These are phyloP conservation scores for Tritrichomonas musculus DNA, from an alignment of 208 protist species.

Conservation along the genomic window DNA sequence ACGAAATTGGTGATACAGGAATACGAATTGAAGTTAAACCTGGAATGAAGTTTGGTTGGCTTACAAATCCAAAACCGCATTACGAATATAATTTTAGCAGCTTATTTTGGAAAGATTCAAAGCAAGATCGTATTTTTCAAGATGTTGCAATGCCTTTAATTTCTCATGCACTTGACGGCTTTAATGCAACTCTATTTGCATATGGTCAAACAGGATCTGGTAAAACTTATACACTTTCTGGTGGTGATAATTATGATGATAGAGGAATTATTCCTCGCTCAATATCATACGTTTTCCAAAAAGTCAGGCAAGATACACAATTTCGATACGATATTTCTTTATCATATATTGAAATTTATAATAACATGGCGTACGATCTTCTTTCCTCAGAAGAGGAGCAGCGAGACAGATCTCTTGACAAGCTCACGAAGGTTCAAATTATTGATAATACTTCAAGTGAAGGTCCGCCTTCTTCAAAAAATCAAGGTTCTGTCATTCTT, in stretches of 20 bases:
- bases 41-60: not conserved
- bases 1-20: not conserved
- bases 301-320: not conserved
- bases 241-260: constrained; percentile 38
- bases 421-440: constrained; percentile 4
- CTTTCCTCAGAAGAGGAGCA: not conserved
- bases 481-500: not conserved
- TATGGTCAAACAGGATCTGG: constrained; percentile 51
- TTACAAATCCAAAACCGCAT: not conserved
- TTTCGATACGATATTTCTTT: not conserved
- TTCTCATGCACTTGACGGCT: constrained; percentile 44
- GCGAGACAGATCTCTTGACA: not conserved
- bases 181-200: constrained; percentile 48
- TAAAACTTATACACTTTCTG: constrained; percentile 51
- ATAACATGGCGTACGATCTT: constrained; percentile 43
- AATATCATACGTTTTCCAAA: constrained; percentile 32
- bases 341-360: constrained; percentile 54
- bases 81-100: constrained; percentile 36
- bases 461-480: too few relatives aligned
- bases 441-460: not conserved
- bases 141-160: constrained; percentile 42
- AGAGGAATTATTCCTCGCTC: constrained; percentile 49
- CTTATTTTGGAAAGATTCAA: constrained; percentile 38
- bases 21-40: constrained; percentile 10
- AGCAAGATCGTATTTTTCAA: constrained; percentile 48